These are phyloP conservation scores for Castanea sativa DNA, from an alignment of 306 rosid genomes.

Conservation along the genomic window DNA sequence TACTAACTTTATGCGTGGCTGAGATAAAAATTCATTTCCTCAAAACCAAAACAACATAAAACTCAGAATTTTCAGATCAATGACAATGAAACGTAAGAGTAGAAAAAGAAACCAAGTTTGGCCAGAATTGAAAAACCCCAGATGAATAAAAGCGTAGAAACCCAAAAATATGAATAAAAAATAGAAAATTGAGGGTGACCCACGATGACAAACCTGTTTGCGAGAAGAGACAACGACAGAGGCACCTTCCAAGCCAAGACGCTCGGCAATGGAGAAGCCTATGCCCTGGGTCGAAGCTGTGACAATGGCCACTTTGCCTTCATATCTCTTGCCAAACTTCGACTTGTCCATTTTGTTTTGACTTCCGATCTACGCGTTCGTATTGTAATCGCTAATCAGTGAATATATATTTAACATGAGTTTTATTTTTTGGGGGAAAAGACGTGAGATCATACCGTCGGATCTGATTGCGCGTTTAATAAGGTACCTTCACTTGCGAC, in stretches of 20 bases:
- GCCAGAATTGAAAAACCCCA: not conserved
- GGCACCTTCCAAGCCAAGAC: conserved; percentile 93
- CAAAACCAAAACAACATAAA: not conserved
- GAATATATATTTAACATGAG: not conserved
- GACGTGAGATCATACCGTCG: too few species aligned
- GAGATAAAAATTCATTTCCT: not conserved
- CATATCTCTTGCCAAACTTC: conserved; percentile 54
- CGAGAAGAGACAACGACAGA: conserved; percentile 90
- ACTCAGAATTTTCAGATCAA: not conserved
- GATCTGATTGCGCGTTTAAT: too few species aligned
- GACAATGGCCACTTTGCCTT: conserved; percentile 74
- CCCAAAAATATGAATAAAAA: not conserved
- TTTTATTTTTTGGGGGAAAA: too few species aligned
- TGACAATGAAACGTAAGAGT: not conserved
- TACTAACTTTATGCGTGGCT: not conserved
- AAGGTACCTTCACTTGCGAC: too few species aligned
- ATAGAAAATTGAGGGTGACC: not conserved
- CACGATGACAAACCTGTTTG: conserved; percentile 49
- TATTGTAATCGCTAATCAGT: not conserved
- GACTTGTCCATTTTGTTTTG: conserved; percentile 39
- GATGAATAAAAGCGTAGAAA: not conserved
- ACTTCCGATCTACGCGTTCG: not conserved
- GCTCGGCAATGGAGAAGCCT: conserved; percentile 78
- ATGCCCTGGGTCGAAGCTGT: conserved; percentile 98
- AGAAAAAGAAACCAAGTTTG: not conserved